phyloP scores from a whole-genome alignment of 164 flowering plant genomes.

The Buxus sempervirens region DNA sequence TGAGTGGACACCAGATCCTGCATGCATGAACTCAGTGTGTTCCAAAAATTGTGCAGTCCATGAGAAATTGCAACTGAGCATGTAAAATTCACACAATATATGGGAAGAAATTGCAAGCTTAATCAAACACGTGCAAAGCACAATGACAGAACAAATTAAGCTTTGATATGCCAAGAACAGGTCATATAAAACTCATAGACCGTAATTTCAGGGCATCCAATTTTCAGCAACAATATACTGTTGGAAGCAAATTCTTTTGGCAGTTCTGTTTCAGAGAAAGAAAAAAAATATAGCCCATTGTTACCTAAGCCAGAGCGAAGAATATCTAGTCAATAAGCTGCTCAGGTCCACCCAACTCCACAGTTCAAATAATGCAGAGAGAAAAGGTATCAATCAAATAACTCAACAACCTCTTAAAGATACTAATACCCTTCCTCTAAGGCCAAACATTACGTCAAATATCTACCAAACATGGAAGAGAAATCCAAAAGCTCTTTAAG shows the following conservation, averaged over 20 bases:
- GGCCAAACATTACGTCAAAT: not conserved
- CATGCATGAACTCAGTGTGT: not conserved
- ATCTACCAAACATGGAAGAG: not conserved
- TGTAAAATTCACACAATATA: not conserved
- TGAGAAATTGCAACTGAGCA: not conserved
- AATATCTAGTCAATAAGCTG: not conserved
- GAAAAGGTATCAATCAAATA: not conserved
- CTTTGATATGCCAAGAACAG: too few species aligned
- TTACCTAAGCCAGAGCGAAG: not conserved
- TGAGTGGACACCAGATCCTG: slow-evolving; percentile 5
- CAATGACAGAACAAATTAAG: too few species aligned
- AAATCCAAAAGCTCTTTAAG: too few species aligned
- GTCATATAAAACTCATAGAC: too few species aligned
- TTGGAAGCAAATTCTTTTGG: not conserved
- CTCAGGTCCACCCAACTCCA: not conserved
- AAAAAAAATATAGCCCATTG: not conserved
- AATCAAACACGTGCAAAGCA: not conserved
- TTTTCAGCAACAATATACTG: too few species aligned
- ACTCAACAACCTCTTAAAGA: not conserved
- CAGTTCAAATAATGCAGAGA: not conserved
- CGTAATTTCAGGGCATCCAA: too few species aligned
- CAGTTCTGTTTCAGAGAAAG: not conserved
- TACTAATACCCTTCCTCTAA: too few species aligned
- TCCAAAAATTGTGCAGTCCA: not conserved
- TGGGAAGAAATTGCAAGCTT: not conserved